Base-by-base conservation (phyloP, 768 basidiomycete species). In the Pleurotus tuoliensis region DNA sequence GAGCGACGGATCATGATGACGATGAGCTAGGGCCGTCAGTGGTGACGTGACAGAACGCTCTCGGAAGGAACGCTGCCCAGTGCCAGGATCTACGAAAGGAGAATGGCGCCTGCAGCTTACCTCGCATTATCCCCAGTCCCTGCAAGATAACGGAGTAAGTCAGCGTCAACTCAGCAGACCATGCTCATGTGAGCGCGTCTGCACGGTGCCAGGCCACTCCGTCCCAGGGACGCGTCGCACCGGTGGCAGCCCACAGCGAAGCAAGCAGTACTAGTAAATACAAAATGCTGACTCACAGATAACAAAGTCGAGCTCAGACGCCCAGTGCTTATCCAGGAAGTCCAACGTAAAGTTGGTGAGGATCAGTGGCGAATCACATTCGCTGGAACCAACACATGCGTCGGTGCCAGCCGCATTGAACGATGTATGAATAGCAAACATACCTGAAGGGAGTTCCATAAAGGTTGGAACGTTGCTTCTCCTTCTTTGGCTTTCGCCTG, bases 241-340 rank as follows among this genome's bases (percentile, higher is more conserved):
- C 46, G 30, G 56, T 24, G 47, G 53, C n/a, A 37, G 16, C 53
- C 38, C 49, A 59, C 51, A 24, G 39, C n/a, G n/a, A 20, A 9
- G 6, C 16, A 34, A 34, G 30, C 30, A 34, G 30, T 34, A n/a
- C 34, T 12, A 34, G 46, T 48, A 46, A 46, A 56, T 37, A 49
- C 39, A 58, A 37, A 46, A 47, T 41, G 59, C 49, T 46, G 16
- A 75, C 80, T 63, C 65, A 89, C 90, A 94, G 37, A 97, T 77
- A 30, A 97, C 92, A 67, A 95, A 97, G 66, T 97, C 94, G 39
- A 97, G 81, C 63, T 94, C 84, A 58, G 82, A 76, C 41, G 86
- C 81, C 92, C 91, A 94, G 59, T 90, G 79, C 61, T 84, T 77
- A 51, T 86, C 86, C 55, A 95, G 69, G 73, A 79, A 91, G 60